Conservation (phyloP, 352 stramenopile genomes). For the Thalassiosira oceanica region DNA sequence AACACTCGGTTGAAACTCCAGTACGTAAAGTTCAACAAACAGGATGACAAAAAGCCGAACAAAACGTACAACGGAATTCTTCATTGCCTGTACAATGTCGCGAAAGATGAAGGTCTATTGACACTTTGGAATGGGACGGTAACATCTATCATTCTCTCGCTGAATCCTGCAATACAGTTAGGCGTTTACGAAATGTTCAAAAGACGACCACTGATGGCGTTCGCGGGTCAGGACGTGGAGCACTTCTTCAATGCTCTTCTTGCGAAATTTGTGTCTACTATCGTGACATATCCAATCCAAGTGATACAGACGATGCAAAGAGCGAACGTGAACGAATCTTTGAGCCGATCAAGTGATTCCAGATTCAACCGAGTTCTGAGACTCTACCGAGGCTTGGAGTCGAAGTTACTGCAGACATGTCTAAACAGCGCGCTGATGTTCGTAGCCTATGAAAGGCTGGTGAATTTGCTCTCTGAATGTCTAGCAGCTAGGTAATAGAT, state of each 20-base stretch:
- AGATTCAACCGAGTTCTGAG: neutral
- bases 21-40: constrained; percentile 10
- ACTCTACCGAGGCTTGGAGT: constrained; percentile 23
- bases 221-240: neutral
- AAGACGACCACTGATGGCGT: constrained; percentile 2
- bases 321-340: neutral
- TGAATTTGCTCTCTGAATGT: too few species aligned
- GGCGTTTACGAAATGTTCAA: constrained; percentile 38
- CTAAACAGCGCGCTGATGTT: constrained; percentile 26
- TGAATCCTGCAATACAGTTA: constrained; percentile 43
- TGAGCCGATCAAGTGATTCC: neutral
- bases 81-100: constrained; percentile 12
- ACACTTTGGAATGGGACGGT: constrained; percentile 29
- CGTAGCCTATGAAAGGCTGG: constrained; percentile 21
- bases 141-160: constrained; percentile 24
- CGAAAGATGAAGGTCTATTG: constrained; percentile 21
- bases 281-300: constrained; percentile 33
- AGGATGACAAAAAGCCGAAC: neutral
- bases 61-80: constrained; percentile 23
- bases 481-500: too few species aligned
- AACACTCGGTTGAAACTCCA: constrained; percentile 44
- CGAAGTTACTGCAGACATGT: constrained; percentile 23
- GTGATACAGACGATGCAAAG: constrained; percentile 22
- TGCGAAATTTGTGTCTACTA: constrained; percentile 32
- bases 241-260: constrained; percentile 30